A percentile compares a stretch with the other conserved stretches of the same genome.
These are phyloP conservation scores for Saccharum hybrid DNA, from an alignment of 202 grass and related monocot genomes.

Conservation along the genomic window DNA sequence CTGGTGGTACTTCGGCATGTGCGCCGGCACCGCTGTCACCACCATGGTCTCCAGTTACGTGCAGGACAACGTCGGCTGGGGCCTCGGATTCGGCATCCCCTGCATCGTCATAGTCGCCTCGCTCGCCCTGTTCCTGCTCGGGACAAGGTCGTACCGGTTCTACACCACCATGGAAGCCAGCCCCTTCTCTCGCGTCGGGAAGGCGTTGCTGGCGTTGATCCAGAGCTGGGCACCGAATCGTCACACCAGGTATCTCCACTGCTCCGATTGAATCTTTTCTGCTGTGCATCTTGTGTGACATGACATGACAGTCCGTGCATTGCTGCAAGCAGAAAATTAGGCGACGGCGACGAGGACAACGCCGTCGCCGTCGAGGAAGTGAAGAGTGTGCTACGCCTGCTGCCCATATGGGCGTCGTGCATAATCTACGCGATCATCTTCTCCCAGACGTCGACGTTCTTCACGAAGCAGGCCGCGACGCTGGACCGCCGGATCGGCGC, in stretches of 20 bases:
- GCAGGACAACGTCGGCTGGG: slow-evolving; percentile 77
- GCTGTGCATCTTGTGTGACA: not conserved
- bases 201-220: slow-evolving; percentile 39
- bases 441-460: slow-evolving; percentile 61
- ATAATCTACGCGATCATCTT: slow-evolving; percentile 66
- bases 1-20: slow-evolving; percentile 90
- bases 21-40: slow-evolving; percentile 49
- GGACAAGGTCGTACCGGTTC: slow-evolving; percentile 55
- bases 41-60: slow-evolving; percentile 59
- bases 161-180: slow-evolving; percentile 43
- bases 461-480: slow-evolving; percentile 69
- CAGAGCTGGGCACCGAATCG: slow-evolving; percentile 40
- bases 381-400: slow-evolving; percentile 55
- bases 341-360: not conserved
- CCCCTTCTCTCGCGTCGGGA: slow-evolving; percentile 50
- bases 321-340: slow-evolving; percentile 27
- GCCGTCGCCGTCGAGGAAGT: slow-evolving; percentile 44
- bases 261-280: not conserved
- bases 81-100: slow-evolving; percentile 75
- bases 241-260: slow-evolving; percentile 37
- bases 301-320: slow-evolving; percentile 15
- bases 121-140: slow-evolving; percentile 69
- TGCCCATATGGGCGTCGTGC: slow-evolving; percentile 66
- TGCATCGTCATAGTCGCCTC: slow-evolving; percentile 52
- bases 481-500: slow-evolving; percentile 58